Evolutionary conservation across 2,329 filamentous ascomycete genomes (phyloP), one percentile per base, ranked within the genome.

Genomic region (Pseudocercospora cruenta): DNA sequence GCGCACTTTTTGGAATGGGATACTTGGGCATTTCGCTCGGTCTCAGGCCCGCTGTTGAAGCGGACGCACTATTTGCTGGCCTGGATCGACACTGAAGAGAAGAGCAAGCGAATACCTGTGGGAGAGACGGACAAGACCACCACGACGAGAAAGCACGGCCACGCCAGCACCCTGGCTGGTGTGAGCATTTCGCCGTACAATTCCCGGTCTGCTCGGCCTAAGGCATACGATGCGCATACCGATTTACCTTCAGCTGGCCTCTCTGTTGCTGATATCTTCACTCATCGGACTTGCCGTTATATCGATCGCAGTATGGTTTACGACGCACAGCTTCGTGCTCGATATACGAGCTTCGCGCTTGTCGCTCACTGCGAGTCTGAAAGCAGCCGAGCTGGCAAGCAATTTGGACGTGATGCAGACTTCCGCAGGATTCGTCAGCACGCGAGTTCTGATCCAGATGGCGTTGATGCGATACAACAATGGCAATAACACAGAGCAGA

Each of bases 171-270:
- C 31, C 55, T 22, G 55, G 55, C 28, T 14, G 55, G 31, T 12
- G 31, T 43, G 55, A 58, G 33, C 31, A 21, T 58, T 58, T 58
- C 28, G 55, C 55, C 55, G 33, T 26, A 22, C 55, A 43, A 36
- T 33, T 9, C 28, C 55, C 55, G 55, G 31, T 24, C 31, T 43
- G n/a, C 22, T 39, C 55, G 31, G 55, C 55, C 55, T 43, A n/a
- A 24, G 55, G 24, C 49, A 10, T 59, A 71, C 64, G 24, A 94
- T 97, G 92, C 88, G 93, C 78, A 88, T 97, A 78, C 90, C 91
- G 65, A 97, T 97, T 75, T 87, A 93, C 72, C 90, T 94, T 81
- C 94, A 97, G 86, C 85, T 97, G 73, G 92, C 88, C 71, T 84
- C 89, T 78, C 85, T 97, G 70, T 92, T 97, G 74, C 83, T 95